A percentile compares a stretch with the other conserved stretches of the same genome.
phyloP scores from a whole-genome alignment of 495 filamentous ascomycete genomes.

The Trichoderma orchidacearum region DNA sequence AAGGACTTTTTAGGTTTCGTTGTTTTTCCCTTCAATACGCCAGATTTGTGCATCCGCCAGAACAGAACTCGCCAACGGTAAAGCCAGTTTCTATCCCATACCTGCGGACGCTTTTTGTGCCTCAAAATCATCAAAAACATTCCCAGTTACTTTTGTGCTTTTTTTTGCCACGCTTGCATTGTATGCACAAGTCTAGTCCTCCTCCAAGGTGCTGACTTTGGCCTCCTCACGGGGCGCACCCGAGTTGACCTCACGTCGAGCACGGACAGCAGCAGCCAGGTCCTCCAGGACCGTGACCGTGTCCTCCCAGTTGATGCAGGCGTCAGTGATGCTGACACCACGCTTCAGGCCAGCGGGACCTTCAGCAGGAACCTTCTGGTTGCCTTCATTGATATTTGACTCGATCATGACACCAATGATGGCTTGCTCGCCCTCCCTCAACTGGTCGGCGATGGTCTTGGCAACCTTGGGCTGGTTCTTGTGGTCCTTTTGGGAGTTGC shows the following conservation, averaged over 20 bases:
- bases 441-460: slow-evolving; percentile 65
- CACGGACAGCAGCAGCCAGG: slow-evolving; percentile 72
- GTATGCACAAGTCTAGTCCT: slow-evolving; percentile 17
- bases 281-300: slow-evolving; percentile 78
- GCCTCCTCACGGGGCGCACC: neutral
- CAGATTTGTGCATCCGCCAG: neutral
- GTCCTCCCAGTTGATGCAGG: slow-evolving; percentile 88
- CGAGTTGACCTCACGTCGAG: slow-evolving; percentile 38
- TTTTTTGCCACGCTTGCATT: neutral
- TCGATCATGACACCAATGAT: slow-evolving; percentile 98
- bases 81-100: neutral
- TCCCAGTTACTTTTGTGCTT: neutral
- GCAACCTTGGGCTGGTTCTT: slow-evolving; percentile 90
- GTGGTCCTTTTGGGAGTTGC: slow-evolving; percentile 63
- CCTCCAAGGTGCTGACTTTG: slow-evolving; percentile 23
- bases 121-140: neutral
- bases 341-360: slow-evolving; percentile 69
- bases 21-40: neutral
- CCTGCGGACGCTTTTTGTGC: neutral
- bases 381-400: slow-evolving; percentile 90
- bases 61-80: neutral
- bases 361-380: slow-evolving; percentile 83
- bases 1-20: neutral
- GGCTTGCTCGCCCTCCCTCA: slow-evolving; percentile 71
- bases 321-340: slow-evolving; percentile 94